phyloP scores from a whole-genome alignment of 2,329 filamentous ascomycete species.

The Cryphonectria naterciae region DNA sequence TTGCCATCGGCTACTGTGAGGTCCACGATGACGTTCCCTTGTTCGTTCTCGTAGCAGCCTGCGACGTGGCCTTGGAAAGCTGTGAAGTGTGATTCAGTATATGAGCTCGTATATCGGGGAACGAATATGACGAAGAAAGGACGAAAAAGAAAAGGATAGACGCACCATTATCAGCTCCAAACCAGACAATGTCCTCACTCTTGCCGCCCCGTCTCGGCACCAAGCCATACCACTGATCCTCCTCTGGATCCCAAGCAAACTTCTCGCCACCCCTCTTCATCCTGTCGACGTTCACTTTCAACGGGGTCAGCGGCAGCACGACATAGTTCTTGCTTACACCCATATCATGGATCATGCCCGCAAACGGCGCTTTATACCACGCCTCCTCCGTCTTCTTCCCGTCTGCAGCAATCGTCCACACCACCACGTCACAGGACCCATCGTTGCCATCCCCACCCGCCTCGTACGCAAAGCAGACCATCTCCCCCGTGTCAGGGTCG shows the following conservation, averaged over 20 bases:
- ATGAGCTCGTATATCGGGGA: no score
- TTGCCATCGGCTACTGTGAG: conserved; percentile 48
- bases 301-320: conserved; percentile 51
- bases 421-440: conserved; percentile 47
- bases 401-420: conserved; percentile 50
- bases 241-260: conserved; percentile 56
- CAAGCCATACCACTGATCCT: conserved; percentile 60
- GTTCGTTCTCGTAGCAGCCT: conserved; percentile 51
- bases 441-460: conserved; percentile 49
- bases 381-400: conserved; percentile 51
- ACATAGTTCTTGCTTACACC: conserved; percentile 53
- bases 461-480: conserved; percentile 57
- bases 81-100: conserved; percentile 25
- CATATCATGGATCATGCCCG: conserved; percentile 58
- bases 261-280: conserved; percentile 53
- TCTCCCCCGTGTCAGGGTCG: conserved; percentile 54
- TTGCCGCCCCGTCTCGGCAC: conserved; percentile 55
- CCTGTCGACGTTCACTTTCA: conserved; percentile 49
- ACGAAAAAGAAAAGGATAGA: conserved; percentile 20
- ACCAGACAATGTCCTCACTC: conserved; percentile 57
- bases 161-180: conserved; percentile 54
- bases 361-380: conserved; percentile 55
- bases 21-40: conserved; percentile 50
- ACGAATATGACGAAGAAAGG: neutral
- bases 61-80: conserved; percentile 53